Conservation (phyloP, 2,329 filamentous ascomycete species). For the Colletotrichum camelliae region DNA sequence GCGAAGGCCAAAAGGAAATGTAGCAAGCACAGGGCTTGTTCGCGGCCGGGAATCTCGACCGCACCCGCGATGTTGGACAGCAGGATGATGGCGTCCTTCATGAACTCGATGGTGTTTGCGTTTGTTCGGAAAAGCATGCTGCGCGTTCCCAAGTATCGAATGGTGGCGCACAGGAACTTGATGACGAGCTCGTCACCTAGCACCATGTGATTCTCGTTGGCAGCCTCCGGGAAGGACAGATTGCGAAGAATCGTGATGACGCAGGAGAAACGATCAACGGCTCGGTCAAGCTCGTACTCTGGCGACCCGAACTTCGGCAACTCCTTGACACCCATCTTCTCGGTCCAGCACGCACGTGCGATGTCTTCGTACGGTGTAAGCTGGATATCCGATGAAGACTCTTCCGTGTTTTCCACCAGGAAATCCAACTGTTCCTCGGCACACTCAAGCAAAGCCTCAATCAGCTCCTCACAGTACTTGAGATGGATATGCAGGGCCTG, state of each 20-base stretch:
- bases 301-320: conserved; percentile 75
- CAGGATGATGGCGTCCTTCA: conserved; percentile 92
- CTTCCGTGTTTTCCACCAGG: conserved; percentile 82
- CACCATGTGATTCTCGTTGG: conserved; percentile 69
- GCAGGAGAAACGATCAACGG: conserved; percentile 86
- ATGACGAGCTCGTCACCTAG: conserved; percentile 81
- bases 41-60: conserved; percentile 81
- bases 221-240: conserved; percentile 73
- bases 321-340: conserved; percentile 75
- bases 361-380: conserved; percentile 89
- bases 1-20: conserved; percentile 92
- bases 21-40: conserved; percentile 85
- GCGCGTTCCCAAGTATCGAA: conserved; percentile 86
- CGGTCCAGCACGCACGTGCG: conserved; percentile 76
- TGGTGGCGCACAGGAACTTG: conserved; percentile 82
- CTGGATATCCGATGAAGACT: conserved; percentile 86
- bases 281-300: conserved; percentile 83
- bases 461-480: conserved; percentile 81
- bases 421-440: conserved; percentile 87
- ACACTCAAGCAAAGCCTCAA: conserved; percentile 88
- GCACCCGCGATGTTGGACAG: conserved; percentile 86
- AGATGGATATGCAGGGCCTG: conserved; percentile 71
- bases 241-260: conserved; percentile 94
- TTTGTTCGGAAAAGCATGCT: conserved; percentile 85
- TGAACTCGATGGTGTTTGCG: conserved; percentile 89